Evolutionary conservation across 257 asterid genomes (phyloP), one percentile per base, ranked within the genome.

Genomic region (Jacaranda copaia): DNA sequence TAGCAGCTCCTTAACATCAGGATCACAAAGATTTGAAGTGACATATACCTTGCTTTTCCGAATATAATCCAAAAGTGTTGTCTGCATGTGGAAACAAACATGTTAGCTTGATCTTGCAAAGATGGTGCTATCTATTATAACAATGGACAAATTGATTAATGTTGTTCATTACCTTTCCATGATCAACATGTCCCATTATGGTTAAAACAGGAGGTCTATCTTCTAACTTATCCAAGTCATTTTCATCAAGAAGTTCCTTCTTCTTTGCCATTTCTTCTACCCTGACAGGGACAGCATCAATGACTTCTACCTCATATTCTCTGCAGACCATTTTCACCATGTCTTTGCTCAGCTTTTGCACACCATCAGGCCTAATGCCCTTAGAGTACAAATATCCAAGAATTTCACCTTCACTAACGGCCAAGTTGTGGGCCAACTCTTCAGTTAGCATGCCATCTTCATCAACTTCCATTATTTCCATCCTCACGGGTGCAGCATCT

Each of bases 101-200:
- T 53, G 56, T 83, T 42, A 83, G 82, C 38, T 42, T 57, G 53
- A 58, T 61, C 39, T 64, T 18, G 39, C 65, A 59, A 1, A 62
- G 57, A 77, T 49, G 51, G 43, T 43, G 49, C 62, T 36, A 40
- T 61, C 60, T 5, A 19, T 20, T 19, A 68, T 32, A 43, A 68
- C 19, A 80, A 19, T n/a, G 46, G 65, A 8, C 6, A 76, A 70
- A 66, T 46, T 59, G 19, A 25, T 25, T 25, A 25, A 68, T 60
- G 48, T 20, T 48, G 68, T 73, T 69, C 70, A 82, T 70, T 62
- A 93, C 99, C 97, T 96, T 96, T 84, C 99, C 99, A 81, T 96
- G 99, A 85, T 96, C 99, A 77, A 96, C 99, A 76, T 96, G 99
- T 36, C 99, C 99, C 99, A 96, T 96, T 77, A 96, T 93, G 74